These are phyloP conservation scores for Plasmodium vinckei DNA, from an alignment of 169 alveolate genomes.

Conservation along the genomic window DNA sequence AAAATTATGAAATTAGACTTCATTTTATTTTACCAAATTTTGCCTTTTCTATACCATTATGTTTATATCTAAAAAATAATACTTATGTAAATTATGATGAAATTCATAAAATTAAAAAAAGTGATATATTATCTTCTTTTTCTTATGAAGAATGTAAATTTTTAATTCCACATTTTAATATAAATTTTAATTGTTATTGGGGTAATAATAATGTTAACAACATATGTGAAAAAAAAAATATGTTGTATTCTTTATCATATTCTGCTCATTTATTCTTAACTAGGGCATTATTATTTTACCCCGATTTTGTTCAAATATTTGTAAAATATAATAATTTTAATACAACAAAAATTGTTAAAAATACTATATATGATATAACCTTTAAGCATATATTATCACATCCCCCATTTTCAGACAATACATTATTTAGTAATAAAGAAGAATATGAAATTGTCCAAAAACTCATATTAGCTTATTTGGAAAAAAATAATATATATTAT, in stretches of 20 bases:
- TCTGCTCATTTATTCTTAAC: constrained; percentile 28
- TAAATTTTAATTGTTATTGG: constrained; percentile 26
- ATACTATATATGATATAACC: constrained; percentile 28
- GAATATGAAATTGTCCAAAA: constrained; percentile 48
- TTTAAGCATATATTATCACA: constrained; percentile 27
- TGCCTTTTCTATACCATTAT: constrained; percentile 44
- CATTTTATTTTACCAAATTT: constrained; percentile 62
- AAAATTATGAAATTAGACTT: constrained; percentile 42
- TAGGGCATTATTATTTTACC: constrained; percentile 49
- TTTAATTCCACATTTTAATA: constrained; percentile 28
- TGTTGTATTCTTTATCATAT: constrained; percentile 20
- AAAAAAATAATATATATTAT: constrained; percentile 48
- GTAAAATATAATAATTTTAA: constrained; percentile 43
- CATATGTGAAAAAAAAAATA: not conserved
- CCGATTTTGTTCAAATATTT: constrained; percentile 24
- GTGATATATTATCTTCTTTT: constrained; percentile 24
- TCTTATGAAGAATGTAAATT: constrained; percentile 46
- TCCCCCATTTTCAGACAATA: constrained; percentile 38
- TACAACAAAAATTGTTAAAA: constrained; percentile 41
- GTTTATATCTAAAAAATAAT: constrained; percentile 40
- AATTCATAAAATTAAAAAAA: constrained; percentile 2
- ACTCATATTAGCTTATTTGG: constrained; percentile 20
- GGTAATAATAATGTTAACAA: not conserved
- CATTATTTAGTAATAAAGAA: not conserved
- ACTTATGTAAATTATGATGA: constrained; percentile 1